These are phyloP conservation scores for Saccharomycopsis olivae DNA, from an alignment of 805 yeast species.

Conservation along the genomic window DNA sequence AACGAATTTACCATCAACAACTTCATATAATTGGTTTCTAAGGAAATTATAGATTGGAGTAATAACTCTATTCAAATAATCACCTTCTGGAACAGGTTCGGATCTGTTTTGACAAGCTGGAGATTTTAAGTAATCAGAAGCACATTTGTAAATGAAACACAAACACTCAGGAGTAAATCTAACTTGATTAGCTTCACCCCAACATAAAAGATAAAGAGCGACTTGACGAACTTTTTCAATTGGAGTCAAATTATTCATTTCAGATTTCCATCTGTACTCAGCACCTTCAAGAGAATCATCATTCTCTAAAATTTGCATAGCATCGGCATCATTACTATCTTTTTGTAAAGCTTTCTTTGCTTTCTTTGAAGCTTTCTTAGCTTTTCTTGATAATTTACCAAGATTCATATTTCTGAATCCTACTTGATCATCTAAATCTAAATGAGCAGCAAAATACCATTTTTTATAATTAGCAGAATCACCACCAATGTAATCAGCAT, in stretches of 20 bases:
- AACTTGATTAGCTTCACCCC: conserved; percentile 76
- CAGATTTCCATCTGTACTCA: conserved; percentile 67
- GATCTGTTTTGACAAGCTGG: conserved; percentile 81
- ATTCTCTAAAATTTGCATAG: conserved; percentile 60
- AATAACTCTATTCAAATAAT: conserved; percentile 81
- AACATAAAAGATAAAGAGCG: conserved; percentile 49
- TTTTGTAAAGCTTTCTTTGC: conserved; percentile 69
- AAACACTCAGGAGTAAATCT: conserved; percentile 86
- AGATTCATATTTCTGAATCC: conserved; percentile 76
- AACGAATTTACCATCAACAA: conserved; percentile 41
- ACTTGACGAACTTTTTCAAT: conserved; percentile 54
- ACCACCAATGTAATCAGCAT: conserved; percentile 85
- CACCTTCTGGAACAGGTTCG: conserved; percentile 45
- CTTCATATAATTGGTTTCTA: conserved; percentile 56
- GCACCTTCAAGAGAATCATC: conserved; percentile 83
- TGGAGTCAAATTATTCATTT: conserved; percentile 45
- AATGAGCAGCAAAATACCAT: conserved; percentile 85
- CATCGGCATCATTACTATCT: conserved; percentile 46
- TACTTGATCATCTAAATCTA: conserved; percentile 74
- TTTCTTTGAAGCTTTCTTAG: conserved; percentile 71
- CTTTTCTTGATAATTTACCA: conserved; percentile 68
- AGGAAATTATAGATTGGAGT: conserved; percentile 75
- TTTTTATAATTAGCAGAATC: conserved; percentile 76
- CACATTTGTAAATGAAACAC: conserved; percentile 92
- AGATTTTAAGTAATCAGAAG: conserved; percentile 78